Evolutionary conservation across 768 basidiomycete genomes (phyloP), one percentile per base, ranked within the genome.

Genomic region (Kwoniella mangroviensis): DNA sequence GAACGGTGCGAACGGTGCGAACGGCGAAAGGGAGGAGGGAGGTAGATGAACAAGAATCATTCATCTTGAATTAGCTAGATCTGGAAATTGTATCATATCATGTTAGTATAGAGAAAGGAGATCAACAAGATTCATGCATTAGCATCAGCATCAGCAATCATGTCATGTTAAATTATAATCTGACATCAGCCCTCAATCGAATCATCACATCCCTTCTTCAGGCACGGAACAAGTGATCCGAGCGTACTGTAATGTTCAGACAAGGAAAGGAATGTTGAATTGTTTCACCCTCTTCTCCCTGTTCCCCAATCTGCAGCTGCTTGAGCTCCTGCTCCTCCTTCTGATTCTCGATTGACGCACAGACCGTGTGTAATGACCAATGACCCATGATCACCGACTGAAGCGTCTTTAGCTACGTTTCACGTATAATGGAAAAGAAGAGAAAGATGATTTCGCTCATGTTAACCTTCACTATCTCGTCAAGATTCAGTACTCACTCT

Each of bases 241-340:
- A 49, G 45, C 45, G 45, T 15, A 49, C 3, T 13, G 7, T 45
- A 45, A 11, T 54, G 19, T 24, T 24, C 12, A 54, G 53, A 22
- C 53, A 55, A 19, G 19, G 24, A 57, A 19, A 57, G 21, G 56
- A 34, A 24, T 26, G 9, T 24, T 24, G 56, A 11, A 4, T 12
- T 15, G 56, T 57, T 57, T 57, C 56, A 57, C 26, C 56, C 56
- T 57, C 15, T 57, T 57, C 56, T 57, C 15, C 22, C 15, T 15
- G 21, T 34, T 40, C 3, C 62, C 42, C 28, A n/a, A n/a, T n/a
- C 42, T 42, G 42, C 49, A 34, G n/a, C 62, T 53, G 10, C 22
- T 51, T 49, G 10, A 24, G n/a, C 58, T 40, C 1, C 28, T 59
- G 10, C 19, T 42, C 10, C 22, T 21, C n/a, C 58, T 59, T 28